phyloP scores from a whole-genome alignment of 1,284 basidiomycete species.

The Pascua sp. region DNA sequence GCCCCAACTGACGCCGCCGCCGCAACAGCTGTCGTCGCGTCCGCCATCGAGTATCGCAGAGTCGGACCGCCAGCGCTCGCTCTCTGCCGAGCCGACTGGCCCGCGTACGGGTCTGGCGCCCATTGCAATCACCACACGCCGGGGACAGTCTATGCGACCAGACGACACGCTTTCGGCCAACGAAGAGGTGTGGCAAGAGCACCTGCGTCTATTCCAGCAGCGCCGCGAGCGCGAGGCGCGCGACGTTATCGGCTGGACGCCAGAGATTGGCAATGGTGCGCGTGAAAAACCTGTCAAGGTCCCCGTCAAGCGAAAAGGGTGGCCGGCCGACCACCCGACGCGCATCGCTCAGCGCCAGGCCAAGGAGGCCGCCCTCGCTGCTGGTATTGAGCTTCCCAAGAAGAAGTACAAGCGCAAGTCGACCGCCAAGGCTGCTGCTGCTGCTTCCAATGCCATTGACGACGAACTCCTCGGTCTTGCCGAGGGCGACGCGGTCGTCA shows the following conservation, averaged over 20 bases:
- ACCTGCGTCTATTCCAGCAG: slow-evolving; percentile 35
- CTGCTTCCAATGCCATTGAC: slow-evolving; percentile 22
- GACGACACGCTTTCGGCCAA: slow-evolving; percentile 30
- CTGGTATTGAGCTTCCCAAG: slow-evolving; percentile 19
- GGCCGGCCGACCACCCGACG: slow-evolving; percentile 29
- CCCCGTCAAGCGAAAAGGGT: slow-evolving; percentile 28
- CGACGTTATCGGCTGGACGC: slow-evolving; percentile 22
- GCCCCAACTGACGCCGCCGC: too few relatives aligned
- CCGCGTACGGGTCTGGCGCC: too few relatives aligned
- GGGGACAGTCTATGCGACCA: slow-evolving; percentile 13
- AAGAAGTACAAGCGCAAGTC: slow-evolving; percentile 28
- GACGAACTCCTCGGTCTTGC: slow-evolving; percentile 43
- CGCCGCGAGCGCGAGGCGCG: slow-evolving; percentile 36
- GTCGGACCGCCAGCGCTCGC: too few relatives aligned
- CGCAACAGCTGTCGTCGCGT: not conserved
- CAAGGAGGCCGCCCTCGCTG: slow-evolving; percentile 27
- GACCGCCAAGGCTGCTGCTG: slow-evolving; percentile 16
- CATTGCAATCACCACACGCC: too few relatives aligned
- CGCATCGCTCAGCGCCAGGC: slow-evolving; percentile 31
- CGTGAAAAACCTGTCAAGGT: slow-evolving; percentile 3
- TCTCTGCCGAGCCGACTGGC: too few relatives aligned
- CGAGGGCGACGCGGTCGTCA: slow-evolving; percentile 27
- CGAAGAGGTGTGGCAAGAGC: slow-evolving; percentile 42
- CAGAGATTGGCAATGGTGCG: slow-evolving; percentile 13
- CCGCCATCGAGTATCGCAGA: not conserved